Evolutionary conservation across 345 rosid genomes (phyloP), one percentile per base, ranked within the genome.

Genomic region (Hirschfeldia incana): DNA sequence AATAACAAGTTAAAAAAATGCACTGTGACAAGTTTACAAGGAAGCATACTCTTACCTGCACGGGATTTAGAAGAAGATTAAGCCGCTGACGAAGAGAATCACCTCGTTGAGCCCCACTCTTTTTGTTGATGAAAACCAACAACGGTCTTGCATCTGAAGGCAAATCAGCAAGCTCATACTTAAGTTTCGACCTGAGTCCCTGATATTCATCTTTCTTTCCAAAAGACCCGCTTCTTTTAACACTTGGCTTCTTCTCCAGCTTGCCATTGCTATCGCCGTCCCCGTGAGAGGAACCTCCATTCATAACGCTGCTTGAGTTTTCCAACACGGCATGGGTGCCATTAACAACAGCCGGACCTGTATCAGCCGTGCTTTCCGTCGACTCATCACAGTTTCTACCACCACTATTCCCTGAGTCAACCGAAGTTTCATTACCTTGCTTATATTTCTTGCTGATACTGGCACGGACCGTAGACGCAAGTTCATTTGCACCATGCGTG

Each of bases 91-190:
- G 84, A 49, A 93, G 91, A 36, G 93, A 84, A 79, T 86, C 90
- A 37, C 98, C 97, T 46, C 53, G 53, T 46, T 46, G 53, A 46
- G 53, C 53, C 5, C 53, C 57, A 80, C 97, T 93, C 87, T 93
- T 93, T 82, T 91, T 90, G 79, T 93, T 91, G 66, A 91, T 88
- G 83, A 93, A 93, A 81, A 91, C 98, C 78, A 93, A 77, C 82
- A 93, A 85, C 0, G 97, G 98, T 72, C 95, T 88, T 65, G 92
- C 85, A 83, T 93, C 98, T n/a, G 89, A 78, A 70, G 95, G 93
- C 72, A 93, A 78, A 78, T 93, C 93, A 67, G 84, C 82, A 69
- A 89, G 76, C 84, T 95, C 98, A 83, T 90, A 88, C 84, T 86
- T 90, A 74, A 89, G 96, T 84, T 46, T 46, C 15, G 53, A 46